Percentiles rank a stretch among this genome's conserved stretches.
These are phyloP conservation scores for Blastobotrys peoriensis DNA, from an alignment of 805 yeast species.

Conservation along the genomic window DNA sequence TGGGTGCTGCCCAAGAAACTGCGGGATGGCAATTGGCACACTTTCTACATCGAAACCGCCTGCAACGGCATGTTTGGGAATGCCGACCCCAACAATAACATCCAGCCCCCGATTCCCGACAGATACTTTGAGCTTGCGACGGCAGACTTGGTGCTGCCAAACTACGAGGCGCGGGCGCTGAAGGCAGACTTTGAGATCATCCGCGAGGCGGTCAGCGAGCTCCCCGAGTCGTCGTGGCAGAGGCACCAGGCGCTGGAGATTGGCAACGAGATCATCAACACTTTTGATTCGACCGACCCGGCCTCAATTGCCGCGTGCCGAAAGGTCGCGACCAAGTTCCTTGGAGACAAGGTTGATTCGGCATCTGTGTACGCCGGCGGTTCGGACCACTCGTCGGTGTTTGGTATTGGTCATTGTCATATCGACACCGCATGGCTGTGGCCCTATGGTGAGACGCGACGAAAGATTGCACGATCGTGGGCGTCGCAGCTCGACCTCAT, in stretches of 20 bases:
- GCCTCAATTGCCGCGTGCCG: slow-evolving; percentile 55
- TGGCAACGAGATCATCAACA: slow-evolving; percentile 78
- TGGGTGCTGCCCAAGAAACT: slow-evolving; percentile 58
- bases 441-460: slow-evolving; percentile 95
- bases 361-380: slow-evolving; percentile 48
- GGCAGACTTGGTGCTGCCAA: slow-evolving; percentile 80
- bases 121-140: slow-evolving; percentile 57
- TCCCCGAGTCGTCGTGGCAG: slow-evolving; percentile 72
- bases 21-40: slow-evolving; percentile 46
- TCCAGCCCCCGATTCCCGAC: slow-evolving; percentile 65
- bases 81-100: slow-evolving; percentile 41
- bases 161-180: slow-evolving; percentile 69
- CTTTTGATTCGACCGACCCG: slow-evolving; percentile 51
- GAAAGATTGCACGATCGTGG: slow-evolving; percentile 94
- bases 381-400: slow-evolving; percentile 39
- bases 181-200: slow-evolving; percentile 78
- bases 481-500: slow-evolving; percentile 81
- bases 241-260: slow-evolving; percentile 73
- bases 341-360: slow-evolving; percentile 64
- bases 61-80: slow-evolving; percentile 95
- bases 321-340: slow-evolving; percentile 50
- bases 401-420: slow-evolving; percentile 90
- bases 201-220: slow-evolving; percentile 87
- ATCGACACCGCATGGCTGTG: slow-evolving; percentile 98
- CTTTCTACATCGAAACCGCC: slow-evolving; percentile 78